phyloP scores from a whole-genome alignment of 805 yeast species.

The Candida taoyuanica region DNA sequence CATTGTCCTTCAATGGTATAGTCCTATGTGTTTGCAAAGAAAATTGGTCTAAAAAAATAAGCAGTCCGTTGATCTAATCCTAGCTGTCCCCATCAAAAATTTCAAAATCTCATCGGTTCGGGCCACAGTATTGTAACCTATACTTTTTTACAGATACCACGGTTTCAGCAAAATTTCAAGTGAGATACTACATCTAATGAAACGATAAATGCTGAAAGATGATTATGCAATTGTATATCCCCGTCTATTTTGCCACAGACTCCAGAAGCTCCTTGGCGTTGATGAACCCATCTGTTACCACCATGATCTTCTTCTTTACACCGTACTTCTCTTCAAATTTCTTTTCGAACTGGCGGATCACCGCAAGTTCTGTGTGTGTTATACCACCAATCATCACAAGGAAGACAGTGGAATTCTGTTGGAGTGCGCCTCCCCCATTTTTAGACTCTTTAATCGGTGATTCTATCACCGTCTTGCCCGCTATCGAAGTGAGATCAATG shows the following conservation, averaged over 20 bases:
- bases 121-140: background rate
- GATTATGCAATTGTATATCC: no score
- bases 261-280: conserved; percentile 38
- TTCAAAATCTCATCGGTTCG: conserved; percentile 7
- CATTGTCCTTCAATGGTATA: no score
- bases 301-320: conserved; percentile 35
- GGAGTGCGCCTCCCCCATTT: conserved; percentile 20
- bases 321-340: conserved; percentile 31
- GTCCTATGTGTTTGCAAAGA: no score
- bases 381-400: conserved; percentile 77
- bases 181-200: no score
- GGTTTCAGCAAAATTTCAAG: no score
- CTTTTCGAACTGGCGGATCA: conserved; percentile 57
- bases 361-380: conserved; percentile 78
- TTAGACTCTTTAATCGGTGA: conserved; percentile 12
- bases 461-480: conserved; percentile 33
- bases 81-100: background rate
- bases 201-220: no score
- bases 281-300: conserved; percentile 45
- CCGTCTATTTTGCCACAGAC: conserved; percentile 9
- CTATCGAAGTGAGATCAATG: conserved; percentile 31
- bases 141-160: background rate
- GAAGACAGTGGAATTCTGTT: conserved; percentile 30
- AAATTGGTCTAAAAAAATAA: no score
- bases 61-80: no score